Evolutionary conservation across 75 land plant species (phyloP).

Genomic region (Larix kaempferi): DNA sequence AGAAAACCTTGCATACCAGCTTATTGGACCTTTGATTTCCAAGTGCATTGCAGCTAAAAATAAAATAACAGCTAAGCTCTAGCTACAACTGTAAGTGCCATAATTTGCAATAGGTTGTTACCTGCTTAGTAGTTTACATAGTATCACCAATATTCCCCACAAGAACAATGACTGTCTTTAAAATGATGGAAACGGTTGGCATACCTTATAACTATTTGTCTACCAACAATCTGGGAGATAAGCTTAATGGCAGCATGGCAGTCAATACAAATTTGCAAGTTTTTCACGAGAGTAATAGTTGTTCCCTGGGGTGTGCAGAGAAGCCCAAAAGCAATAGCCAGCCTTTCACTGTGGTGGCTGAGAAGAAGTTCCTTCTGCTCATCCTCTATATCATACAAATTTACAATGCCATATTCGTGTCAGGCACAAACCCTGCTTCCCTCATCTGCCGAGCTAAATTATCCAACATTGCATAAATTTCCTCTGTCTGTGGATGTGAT

Average conservation of each 20-base stretch:
- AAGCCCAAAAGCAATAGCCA: slow-evolving; percentile 39
- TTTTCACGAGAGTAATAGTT: slow-evolving; percentile 16
- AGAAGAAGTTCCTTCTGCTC: slow-evolving; percentile 7
- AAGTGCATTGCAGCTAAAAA: too few species aligned
- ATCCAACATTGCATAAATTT: slow-evolving; percentile 12
- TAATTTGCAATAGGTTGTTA: too few species aligned
- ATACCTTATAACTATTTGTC: slow-evolving; percentile 29
- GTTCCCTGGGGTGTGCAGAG: slow-evolving; percentile 22
- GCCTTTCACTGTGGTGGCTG: slow-evolving; percentile 25
- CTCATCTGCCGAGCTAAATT: slow-evolving; percentile 15
- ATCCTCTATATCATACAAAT: slow-evolving; percentile 10
- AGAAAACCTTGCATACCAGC: too few species aligned
- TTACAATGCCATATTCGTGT: slow-evolving; percentile 14
- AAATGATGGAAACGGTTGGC: slow-evolving; percentile 27
- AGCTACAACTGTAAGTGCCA: too few species aligned
- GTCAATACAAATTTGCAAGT: slow-evolving; percentile 18
- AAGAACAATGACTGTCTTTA: slow-evolving; percentile 28
- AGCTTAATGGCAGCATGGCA: slow-evolving; percentile 26
- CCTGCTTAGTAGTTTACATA: too few species aligned
- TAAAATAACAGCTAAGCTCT: too few species aligned
- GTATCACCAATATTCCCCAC: slow-evolving; percentile 20
- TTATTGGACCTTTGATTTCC: too few species aligned
- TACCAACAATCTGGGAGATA: slow-evolving; percentile 12
- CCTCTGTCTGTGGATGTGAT: slow-evolving; percentile 12
- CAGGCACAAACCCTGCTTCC: slow-evolving; percentile 12